These are phyloP conservation scores for Hagleromyces aurorensis DNA, from an alignment of 805 yeast species.

Conservation along the genomic window DNA sequence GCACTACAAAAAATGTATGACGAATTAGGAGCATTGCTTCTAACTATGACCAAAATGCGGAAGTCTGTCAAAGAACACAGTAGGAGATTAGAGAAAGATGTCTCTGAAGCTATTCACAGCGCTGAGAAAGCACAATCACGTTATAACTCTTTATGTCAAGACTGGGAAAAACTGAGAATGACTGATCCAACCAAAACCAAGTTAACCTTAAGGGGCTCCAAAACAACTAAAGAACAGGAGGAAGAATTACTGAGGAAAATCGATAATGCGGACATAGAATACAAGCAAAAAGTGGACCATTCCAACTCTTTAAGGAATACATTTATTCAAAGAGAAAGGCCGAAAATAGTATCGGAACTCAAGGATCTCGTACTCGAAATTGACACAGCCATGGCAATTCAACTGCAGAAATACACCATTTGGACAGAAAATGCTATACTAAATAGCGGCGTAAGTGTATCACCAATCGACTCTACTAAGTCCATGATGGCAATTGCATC, in stretches of 20 bases:
- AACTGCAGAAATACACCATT: constrained; percentile 81
- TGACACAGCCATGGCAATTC: constrained; percentile 84
- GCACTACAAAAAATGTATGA: constrained; percentile 81
- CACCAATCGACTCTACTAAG: constrained; percentile 53
- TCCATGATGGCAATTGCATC: constrained; percentile 75
- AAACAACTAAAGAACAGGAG: constrained; percentile 75
- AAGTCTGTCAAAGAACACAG: constrained; percentile 78
- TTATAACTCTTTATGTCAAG: constrained; percentile 75
- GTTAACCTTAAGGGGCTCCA: constrained; percentile 70
- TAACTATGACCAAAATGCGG: constrained; percentile 63
- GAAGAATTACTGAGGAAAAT: constrained; percentile 80
- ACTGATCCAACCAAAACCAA: constrained; percentile 82
- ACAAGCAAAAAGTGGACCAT: constrained; percentile 63
- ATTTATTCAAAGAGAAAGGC: constrained; percentile 66
- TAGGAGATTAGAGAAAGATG: constrained; percentile 73
- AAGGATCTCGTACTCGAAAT: constrained; percentile 75
- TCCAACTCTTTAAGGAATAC: constrained; percentile 71
- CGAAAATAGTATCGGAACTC: constrained; percentile 61
- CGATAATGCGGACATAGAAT: constrained; percentile 78
- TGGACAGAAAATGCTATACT: constrained; percentile 76
- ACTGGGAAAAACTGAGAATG: constrained; percentile 70
- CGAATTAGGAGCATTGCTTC: constrained; percentile 65
- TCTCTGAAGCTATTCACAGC: constrained; percentile 66
- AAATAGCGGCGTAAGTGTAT: constrained; percentile 75
- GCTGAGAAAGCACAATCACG: constrained; percentile 84